Evolutionary conservation across 257 asterid genomes (phyloP), one percentile per base, ranked within the genome.

Genomic region (Scutellaria baicalensis): DNA sequence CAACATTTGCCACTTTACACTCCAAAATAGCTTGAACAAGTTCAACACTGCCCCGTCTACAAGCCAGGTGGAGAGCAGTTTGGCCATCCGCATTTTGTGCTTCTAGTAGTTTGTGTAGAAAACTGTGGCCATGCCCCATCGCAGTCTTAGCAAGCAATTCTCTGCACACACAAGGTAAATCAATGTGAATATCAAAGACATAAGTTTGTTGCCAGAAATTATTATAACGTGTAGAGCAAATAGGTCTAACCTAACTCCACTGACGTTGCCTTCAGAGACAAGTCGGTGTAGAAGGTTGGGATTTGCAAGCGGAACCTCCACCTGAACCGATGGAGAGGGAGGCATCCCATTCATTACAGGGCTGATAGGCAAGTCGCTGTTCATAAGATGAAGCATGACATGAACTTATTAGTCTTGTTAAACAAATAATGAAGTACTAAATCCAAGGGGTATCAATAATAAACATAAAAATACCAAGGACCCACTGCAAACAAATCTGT

Each of bases 51-150:
- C 97, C 99, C 74, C 96, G 82, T 76, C 97, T 91, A 82, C 97
- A 94, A 71, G 97, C 97, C 70, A 94, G 85, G 82, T 94, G 99
- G 72, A 94, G 96, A 71, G 95, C 96, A 70, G 99, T 91, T 84
- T 94, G 99, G 35, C 99, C 99, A 63, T 94, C 99, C 10, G 90
- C 78, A 81, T 89, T 94, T 73, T 94, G 97, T 59, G 97, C 90
- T 81, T 89, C 96, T 72, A 94, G 80, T 47, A 94, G 75, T 71
- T 88, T 78, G 64, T 64, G 60, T 60, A 91, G 71, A 16, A 71
- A 79, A 78, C 75, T 63, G 65, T 55, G 70, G 64, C 76, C 73
- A 39, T 82, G 82, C 63, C 89, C 84, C 20, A 78, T 72, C 51
- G 85, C 77, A 80, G 82, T 75, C 83, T 78, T 91, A 9, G 75